Evolutionary conservation across 345 rosid species (phyloP), one percentile per base, ranked within the genome.

Genomic region (Acer negundo): DNA sequence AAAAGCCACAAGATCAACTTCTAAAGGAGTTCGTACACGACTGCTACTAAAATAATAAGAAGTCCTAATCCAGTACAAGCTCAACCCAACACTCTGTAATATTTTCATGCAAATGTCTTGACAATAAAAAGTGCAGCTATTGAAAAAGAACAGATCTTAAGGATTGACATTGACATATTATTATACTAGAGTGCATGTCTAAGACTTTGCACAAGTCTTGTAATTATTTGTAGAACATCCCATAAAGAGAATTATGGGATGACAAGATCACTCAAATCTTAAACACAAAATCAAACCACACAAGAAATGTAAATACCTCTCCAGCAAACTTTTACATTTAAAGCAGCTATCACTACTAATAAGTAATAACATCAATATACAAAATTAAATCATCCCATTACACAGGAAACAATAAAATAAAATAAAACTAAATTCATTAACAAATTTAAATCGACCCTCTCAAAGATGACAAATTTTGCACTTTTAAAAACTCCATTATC

Each of bases 1-100:
- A 77, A 4, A 35, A 80, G 46, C 28, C 51, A 68, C 74, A 72
- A 80, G 56, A 75, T 77, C 80, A 77, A 74, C 22, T 59, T 75
- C 70, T 17, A 42, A 15, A 26, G 11, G 17, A 16, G 16, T 20
- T 62, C 69, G 44, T 51, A 70, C 69, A 70, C n/a, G 31, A 17
- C 78, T 74, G 16, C 24, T 46, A 59, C 76, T 31, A 40, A 64
- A 35, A 35, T 35, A 17, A 74, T 47, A 35, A 28, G 16, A 44
- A 46, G 67, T 61, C 28, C 67, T 42, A 59, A 40, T 42, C 53
- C 35, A 42, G 13, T 38, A 42, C 10, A 40, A 40, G 53, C 55
- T 61, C 10, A 23, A 73, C 26, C 53, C 53, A 73, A 26, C 12
- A 44, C 46, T n/a, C 19, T 3, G 59, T 10, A 16, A 23, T 47